Evolutionary conservation across 164 flowering plant genomes (phyloP), one percentile per base, ranked within the genome.

Genomic region (Aristolochia californica): DNA sequence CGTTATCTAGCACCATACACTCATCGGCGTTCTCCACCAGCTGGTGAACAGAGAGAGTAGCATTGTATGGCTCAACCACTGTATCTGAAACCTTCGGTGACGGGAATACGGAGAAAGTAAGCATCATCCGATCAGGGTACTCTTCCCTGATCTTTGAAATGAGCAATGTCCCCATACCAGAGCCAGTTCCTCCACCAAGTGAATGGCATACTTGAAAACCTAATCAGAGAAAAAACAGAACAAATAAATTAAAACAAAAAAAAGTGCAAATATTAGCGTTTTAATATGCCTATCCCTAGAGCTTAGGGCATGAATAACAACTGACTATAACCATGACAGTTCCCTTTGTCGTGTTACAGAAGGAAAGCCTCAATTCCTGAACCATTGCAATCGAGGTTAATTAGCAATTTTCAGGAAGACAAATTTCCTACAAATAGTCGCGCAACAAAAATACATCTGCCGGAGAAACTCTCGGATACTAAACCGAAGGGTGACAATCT

Each of bases 121-220:
- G 79, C 87, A 82, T 71, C 87, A 82, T 82, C 56, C 87, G 66
- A 28, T 82, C 87, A 44, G 86, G 86, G 62, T 81, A 81, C 43
- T 80, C 85, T 62, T 80, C 85, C 64, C 82, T 71, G 68, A 81
- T 81, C 59, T 81, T 81, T 10, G 85, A 81, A 54, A 81, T 81
- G 18, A 81, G 63, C 66, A 78, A 66, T 26, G 85, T 81, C 10
- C 85, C 85, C 85, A 78, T 80, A 8, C 85, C 85, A 60, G 85
- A 81, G 20, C 86, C 86, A 55, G 86, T 82, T 53, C 87, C 84
- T 47, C 87, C 87, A 56, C 87, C 87, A 53, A 82, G 68, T 9
- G 87, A 82, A 70, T 82, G 87, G 66, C 87, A 82, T 7, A 80
- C 87, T 55, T 82, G 87, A 60, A 82, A 82, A 43, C 87, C 87